Base-by-base conservation (phyloP, 495 filamentous ascomycete genomes). In the Aspergillus campestris region DNA sequence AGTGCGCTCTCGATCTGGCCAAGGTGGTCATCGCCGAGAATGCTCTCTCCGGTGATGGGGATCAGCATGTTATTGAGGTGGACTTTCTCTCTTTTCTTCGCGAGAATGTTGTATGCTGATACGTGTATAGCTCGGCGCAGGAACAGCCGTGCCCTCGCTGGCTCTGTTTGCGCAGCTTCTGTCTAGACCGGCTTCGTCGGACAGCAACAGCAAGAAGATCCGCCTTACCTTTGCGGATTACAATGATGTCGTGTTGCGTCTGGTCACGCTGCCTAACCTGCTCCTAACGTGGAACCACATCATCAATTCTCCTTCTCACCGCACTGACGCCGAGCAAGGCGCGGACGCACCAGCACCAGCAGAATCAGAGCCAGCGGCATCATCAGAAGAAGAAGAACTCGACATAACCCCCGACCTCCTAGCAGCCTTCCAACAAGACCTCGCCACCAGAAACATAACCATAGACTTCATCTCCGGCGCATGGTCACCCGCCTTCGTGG, bases 181-280 rank as follows among this genome's bases (percentile, higher is more conserved):
- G 37, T 49, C 47, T n/a, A 56, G 67, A 31, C 47, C 53, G 4
- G 52, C 62, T 11, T 35, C 62, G 9, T 31, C 5, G 14, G 12
- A 10, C 12, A 38, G 50, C 46, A 40, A 56, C 48, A 44, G 14
- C 44, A 29, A 34, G 31, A 67, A 53, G 43, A 59, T 83, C 1
- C 74, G 78, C 47, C 78, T 95, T 48, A 81, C 81, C 5, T 72
- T 97, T 30, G 82, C 87, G 12, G 92, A 98, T 66, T 97, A 95
- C 63, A 98, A 98, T 57, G 74, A 79, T 13, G 73, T 78, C 7
- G 92, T 98, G 9, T 74, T 98, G 37, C 79, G 82, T 34, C 79
- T 95, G 9, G 86, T 94, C 44, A 95, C 89, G 1, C 60, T 96
- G 14, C 89, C 92, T 14, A 98, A 98, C 61, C 64, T 96, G 6